Evolutionary conservation across 2,329 filamentous ascomycete species (phyloP), one percentile per base, ranked within the genome.

Genomic region (Pleomassaria siparia): DNA sequence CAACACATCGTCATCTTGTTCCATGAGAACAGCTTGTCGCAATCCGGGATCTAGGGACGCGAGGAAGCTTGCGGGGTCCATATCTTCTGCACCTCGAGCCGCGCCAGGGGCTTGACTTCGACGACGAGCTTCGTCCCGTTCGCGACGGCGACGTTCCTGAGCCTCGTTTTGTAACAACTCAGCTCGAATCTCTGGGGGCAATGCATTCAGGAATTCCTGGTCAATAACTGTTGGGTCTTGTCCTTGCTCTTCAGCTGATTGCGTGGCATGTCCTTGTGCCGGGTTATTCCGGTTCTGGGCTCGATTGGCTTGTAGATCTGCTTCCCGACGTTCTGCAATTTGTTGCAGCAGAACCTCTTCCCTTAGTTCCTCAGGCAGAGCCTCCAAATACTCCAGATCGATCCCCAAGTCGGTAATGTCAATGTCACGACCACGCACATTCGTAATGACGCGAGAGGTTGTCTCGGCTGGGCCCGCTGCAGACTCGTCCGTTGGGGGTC

Each of bases 371-470:
- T 99, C 94, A 0, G 94, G 94, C n/a, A 99, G 76, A n/a, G 92
- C 95, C 49, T 94, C 89, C 6, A 99, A 82, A 71, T 96, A 99
- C 47, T 95, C 91, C 13, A 88, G 83, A 66, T 99, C 94, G 59
- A 99, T 97, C 40, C 92, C 91, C 52, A 99, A 80, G 51, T 89
- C 89, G 0, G 94, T 99, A 40, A 99, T 94, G 68, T 99, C 94
- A 44, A 95, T 83, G 61, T 94, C 85, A 54, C 88, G 87, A 21
- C 91, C 92, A 50, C 91, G 80, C 44, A 99, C 91, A 2, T 82
- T 91, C 13, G 89, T 95, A 60, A 86, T 86, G 24, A 95, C 81
- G 40, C 91, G 86, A 44, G 66, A 51, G n/a, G 51, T 50, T 35
- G 55, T 46, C 47, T 63, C 56, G 18, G 56, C 43, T 44, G 71